phyloP scores from a whole-genome alignment of 148 eudicot species.

The Rhododendron vialii region DNA sequence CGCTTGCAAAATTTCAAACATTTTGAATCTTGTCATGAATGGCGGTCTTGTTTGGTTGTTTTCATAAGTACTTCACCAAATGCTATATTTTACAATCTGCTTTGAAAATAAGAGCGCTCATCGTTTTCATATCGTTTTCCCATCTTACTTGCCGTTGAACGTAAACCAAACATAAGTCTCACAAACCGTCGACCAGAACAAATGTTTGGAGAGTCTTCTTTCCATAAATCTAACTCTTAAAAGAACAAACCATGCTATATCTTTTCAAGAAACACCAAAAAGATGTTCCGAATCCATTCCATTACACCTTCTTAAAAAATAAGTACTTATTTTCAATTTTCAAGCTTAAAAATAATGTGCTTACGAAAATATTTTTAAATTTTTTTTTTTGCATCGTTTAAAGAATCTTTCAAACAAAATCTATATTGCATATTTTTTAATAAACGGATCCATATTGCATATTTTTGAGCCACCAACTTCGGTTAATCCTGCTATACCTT shows the following conservation, averaged over 20 bases:
- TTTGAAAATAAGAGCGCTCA: not conserved
- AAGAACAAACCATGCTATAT: not conserved
- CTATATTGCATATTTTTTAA: too few species aligned
- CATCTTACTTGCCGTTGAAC: not conserved
- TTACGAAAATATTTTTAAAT: too few species aligned
- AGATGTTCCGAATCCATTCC: not conserved
- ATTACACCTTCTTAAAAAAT: too few species aligned
- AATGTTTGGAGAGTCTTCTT: too few species aligned
- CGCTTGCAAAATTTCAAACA: not conserved
- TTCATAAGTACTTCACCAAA: not conserved
- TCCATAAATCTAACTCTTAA: not conserved
- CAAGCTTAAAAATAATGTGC: too few species aligned
- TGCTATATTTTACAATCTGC: not conserved
- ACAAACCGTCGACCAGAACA: not conserved
- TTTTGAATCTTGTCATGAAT: not conserved
- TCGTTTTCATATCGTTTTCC: not conserved
- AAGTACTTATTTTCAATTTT: too few species aligned
- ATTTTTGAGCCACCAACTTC: not conserved
- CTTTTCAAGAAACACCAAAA: not conserved
- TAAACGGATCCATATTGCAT: too few species aligned
- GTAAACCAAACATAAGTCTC: not conserved
- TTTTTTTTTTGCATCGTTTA: too few species aligned
- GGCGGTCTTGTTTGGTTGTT: not conserved
- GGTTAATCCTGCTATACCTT: not conserved
- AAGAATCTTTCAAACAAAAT: too few species aligned